Conservation (phyloP, 1,284 basidiomycete species). For the Ceratobasidium sp. region DNA sequence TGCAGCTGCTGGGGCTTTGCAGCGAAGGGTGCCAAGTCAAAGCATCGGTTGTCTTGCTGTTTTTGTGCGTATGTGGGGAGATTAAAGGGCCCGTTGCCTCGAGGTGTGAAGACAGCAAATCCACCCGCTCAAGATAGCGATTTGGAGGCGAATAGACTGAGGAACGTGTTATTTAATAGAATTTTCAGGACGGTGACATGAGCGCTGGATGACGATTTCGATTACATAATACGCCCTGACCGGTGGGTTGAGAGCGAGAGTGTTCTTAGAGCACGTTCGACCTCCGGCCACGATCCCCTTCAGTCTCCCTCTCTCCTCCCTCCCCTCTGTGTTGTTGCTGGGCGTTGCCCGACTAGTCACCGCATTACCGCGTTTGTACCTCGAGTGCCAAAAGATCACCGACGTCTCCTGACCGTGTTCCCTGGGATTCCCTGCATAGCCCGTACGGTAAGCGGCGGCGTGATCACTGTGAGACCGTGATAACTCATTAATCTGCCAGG, state of each 20-base stretch:
- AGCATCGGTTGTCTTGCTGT: too few species aligned
- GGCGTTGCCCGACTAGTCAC: not conserved
- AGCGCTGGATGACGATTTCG: constrained; percentile 12
- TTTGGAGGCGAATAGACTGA: too few species aligned
- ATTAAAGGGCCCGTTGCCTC: too few species aligned
- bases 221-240: constrained; percentile 28
- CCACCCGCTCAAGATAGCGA: too few species aligned
- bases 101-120: too few species aligned
- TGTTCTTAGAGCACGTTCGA: constrained; percentile 31
- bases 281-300: constrained; percentile 10
- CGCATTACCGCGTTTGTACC: not conserved
- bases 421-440: not conserved
- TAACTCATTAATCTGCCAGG: not conserved
- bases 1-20: too few species aligned
- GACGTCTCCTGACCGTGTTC: not conserved
- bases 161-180: too few species aligned
- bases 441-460: constrained; percentile 2
- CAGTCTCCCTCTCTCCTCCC: not conserved
- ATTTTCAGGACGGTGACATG: too few species aligned
- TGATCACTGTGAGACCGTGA: constrained; percentile 14
- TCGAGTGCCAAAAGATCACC: not conserved
- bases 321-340: not conserved
- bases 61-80: too few species aligned
- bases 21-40: too few species aligned
- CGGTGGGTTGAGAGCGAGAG: not conserved